These are phyloP conservation scores for Hypholoma fasciculare DNA, from an alignment of 768 basidiomycete species.

Conservation along the genomic window DNA sequence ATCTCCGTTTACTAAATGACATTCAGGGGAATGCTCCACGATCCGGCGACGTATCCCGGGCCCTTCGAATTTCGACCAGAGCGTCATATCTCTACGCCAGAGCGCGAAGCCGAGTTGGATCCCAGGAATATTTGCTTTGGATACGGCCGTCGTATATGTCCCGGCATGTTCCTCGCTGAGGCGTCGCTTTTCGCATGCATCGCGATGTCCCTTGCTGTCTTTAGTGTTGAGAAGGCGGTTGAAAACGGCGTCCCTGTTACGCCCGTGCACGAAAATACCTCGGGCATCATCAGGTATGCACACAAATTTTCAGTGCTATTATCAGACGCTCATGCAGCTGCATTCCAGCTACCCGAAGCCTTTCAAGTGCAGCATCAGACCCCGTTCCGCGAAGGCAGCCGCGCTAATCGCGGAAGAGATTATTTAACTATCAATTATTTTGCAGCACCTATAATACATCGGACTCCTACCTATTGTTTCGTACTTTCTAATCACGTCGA, in stretches of 20 bases:
- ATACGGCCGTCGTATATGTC: slow-evolving; percentile 47
- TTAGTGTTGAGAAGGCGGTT: slow-evolving; percentile 44
- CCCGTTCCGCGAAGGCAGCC: slow-evolving; percentile 26
- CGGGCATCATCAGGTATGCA: slow-evolving; percentile 46
- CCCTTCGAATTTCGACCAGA: slow-evolving; percentile 51
- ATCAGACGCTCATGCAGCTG: not conserved
- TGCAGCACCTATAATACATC: not conserved
- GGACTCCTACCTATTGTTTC: too few relatives aligned
- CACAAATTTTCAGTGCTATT: not conserved
- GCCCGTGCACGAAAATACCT: slow-evolving; percentile 43
- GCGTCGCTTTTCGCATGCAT: slow-evolving; percentile 46
- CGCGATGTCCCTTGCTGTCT: slow-evolving; percentile 45
- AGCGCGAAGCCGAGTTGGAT: slow-evolving; percentile 34
- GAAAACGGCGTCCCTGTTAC: slow-evolving; percentile 45
- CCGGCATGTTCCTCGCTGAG: slow-evolving; percentile 53
- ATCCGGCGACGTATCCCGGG: slow-evolving; percentile 47
- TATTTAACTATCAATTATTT: not conserved
- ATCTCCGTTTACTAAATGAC: not conserved
- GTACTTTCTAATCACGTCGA: too few relatives aligned
- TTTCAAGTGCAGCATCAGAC: slow-evolving; percentile 28
- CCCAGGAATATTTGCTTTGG: slow-evolving; percentile 46
- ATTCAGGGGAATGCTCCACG: slow-evolving; percentile 53
- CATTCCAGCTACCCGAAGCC: slow-evolving; percentile 28
- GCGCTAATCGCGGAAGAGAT: slow-evolving; percentile 23
- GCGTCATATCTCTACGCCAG: slow-evolving; percentile 35